Conservation (phyloP, 1,284 basidiomycete genomes). For the Trichosporon faecale region DNA sequence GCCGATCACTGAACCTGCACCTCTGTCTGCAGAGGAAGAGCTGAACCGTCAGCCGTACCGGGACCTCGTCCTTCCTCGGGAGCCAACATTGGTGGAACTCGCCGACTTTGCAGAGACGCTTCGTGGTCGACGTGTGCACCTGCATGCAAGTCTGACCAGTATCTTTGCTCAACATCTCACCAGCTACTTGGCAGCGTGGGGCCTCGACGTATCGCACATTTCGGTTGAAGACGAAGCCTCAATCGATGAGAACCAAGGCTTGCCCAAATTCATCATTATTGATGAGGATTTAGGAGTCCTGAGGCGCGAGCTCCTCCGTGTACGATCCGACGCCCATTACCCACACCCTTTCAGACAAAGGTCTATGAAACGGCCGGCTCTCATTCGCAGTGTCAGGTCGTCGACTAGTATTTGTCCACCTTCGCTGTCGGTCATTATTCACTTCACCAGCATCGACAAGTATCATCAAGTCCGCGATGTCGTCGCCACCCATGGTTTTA, state of each 20-base stretch:
- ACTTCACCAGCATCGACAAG: conserved; percentile 84
- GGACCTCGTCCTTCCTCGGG: conserved; percentile 58
- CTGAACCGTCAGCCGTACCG: conserved; percentile 55
- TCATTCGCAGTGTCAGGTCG: conserved; percentile 59
- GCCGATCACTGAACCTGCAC: conserved; percentile 43
- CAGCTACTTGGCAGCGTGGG: conserved; percentile 88
- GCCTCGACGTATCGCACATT: conserved; percentile 81
- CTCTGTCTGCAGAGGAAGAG: conserved; percentile 55
- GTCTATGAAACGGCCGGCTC: conserved; percentile 16
- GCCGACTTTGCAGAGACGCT: conserved; percentile 72
- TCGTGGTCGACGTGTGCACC: conserved; percentile 71
- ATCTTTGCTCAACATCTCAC: conserved; percentile 86
- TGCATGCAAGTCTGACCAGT: conserved; percentile 77
- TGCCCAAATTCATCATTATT: conserved; percentile 66
- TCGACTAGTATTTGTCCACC: conserved; percentile 56
- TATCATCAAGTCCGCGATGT: conserved; percentile 82
- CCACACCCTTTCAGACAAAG: conserved; percentile 6
- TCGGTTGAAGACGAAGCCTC: conserved; percentile 54
- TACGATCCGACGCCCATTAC: conserved; percentile 63
- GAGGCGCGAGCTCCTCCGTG: conserved; percentile 64
- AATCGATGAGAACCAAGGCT: neutral
- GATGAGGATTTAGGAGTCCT: conserved; percentile 81
- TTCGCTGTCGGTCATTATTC: conserved; percentile 61
- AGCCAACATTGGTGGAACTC: conserved; percentile 74
- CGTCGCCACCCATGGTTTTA: conserved; percentile 57